These are phyloP conservation scores for Podospora anserina DNA, from an alignment of 495 filamentous ascomycete genomes.

Conservation along the genomic window DNA sequence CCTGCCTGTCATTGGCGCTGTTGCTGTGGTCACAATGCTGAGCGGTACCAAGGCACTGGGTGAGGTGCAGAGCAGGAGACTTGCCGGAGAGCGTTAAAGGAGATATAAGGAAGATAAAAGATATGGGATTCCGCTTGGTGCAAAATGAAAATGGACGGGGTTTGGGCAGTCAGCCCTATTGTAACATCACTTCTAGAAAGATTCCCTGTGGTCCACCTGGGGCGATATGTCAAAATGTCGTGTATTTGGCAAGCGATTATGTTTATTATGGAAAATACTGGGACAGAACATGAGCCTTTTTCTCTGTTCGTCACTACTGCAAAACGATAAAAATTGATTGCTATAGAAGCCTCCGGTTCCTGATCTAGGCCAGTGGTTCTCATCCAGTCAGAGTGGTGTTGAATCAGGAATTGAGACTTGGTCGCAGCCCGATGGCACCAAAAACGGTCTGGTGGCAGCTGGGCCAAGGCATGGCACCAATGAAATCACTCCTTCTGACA, in stretches of 20 bases:
- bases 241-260: constrained; percentile 6
- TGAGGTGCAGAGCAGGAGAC: constrained; percentile 83
- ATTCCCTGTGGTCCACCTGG: background rate
- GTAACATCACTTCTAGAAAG: background rate
- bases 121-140: background rate
- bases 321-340: background rate
- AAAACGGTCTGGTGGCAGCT: background rate
- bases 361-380: background rate
- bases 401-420: background rate
- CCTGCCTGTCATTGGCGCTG: constrained; percentile 66
- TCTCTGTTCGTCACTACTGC: background rate
- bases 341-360: background rate
- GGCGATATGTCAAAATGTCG: background rate
- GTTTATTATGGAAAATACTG: background rate
- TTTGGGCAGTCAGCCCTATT: background rate
- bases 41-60: constrained; percentile 89
- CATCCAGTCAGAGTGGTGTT: background rate
- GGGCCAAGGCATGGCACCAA: background rate
- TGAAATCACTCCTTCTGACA: background rate
- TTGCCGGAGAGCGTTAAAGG: constrained; percentile 65
- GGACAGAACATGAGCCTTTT: background rate
- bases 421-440: background rate
- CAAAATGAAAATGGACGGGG: background rate
- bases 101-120: background rate
- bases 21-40: constrained; percentile 70